These are phyloP conservation scores for Pythium graminicola DNA, from an alignment of 352 stramenopile genomes.

Conservation along the genomic window DNA sequence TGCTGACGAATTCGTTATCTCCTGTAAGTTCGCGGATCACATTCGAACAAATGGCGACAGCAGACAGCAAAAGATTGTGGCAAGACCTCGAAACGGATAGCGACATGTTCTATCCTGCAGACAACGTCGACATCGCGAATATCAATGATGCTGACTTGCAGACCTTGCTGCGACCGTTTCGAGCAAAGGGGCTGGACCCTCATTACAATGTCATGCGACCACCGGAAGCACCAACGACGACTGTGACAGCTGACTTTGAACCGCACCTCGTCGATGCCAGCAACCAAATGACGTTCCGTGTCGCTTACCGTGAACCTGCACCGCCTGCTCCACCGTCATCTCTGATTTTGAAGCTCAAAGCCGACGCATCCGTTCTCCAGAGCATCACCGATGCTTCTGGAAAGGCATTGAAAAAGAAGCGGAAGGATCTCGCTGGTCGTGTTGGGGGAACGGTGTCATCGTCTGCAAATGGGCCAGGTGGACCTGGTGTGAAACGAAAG, in stretches of 20 bases:
- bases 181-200: constrained; percentile 48
- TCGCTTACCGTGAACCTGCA: constrained; percentile 64
- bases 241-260: constrained; percentile 24
- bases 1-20: constrained; percentile 7
- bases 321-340: constrained; percentile 27
- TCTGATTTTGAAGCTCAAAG: constrained; percentile 30
- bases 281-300: constrained; percentile 43
- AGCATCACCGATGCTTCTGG: constrained; percentile 4
- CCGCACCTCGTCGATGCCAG: constrained; percentile 20
- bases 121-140: neutral
- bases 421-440: constrained; percentile 37
- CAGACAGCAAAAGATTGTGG: constrained; percentile 14
- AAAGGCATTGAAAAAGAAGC: constrained; percentile 55
- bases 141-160: constrained; percentile 3
- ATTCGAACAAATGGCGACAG: constrained; percentile 14
- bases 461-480: constrained; percentile 1
- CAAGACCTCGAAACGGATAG: constrained; percentile 12
- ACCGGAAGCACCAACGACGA: constrained; percentile 27
- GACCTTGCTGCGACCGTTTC: constrained; percentile 25
- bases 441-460: constrained; percentile 7
- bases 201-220: constrained; percentile 52
- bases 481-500: constrained; percentile 54
- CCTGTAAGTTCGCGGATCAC: constrained; percentile 3
- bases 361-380: constrained; percentile 22
- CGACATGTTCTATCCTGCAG: constrained; percentile 20